Percentiles rank a stretch among this genome's conserved stretches.
Evolutionary conservation across 176 grass and related monocot genomes (phyloP).

Genomic region (Carex kokanica): DNA sequence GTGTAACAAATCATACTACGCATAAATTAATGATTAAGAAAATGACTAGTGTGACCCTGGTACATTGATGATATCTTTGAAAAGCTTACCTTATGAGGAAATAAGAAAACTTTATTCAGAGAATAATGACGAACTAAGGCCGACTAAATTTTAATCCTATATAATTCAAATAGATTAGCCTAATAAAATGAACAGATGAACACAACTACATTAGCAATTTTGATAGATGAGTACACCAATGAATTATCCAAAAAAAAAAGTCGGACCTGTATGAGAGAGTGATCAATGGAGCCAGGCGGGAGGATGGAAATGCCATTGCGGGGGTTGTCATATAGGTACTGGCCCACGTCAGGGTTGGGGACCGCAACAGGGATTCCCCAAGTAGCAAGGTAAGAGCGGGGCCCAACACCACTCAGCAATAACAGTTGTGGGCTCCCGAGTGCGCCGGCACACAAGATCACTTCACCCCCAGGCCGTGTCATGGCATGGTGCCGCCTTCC

Average conservation of each 20-base stretch:
- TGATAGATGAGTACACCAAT: background rate
- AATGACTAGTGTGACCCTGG: background rate
- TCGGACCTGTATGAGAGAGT: conserved; percentile 65
- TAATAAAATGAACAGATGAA: background rate
- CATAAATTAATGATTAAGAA: background rate
- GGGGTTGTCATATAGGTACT: conserved; percentile 77
- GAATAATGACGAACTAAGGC: background rate
- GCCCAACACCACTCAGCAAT: conserved; percentile 72
- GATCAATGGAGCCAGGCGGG: conserved; percentile 60
- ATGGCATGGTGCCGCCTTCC: conserved; percentile 58
- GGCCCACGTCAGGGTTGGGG: conserved; percentile 48
- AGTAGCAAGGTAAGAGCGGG: conserved; percentile 48
- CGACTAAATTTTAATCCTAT: background rate
- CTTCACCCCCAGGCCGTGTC: conserved; percentile 62
- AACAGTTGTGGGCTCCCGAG: conserved; percentile 76
- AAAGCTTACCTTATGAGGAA: background rate
- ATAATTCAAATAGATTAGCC: background rate
- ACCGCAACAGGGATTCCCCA: conserved; percentile 59
- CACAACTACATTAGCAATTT: background rate
- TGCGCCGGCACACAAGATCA: conserved; percentile 70
- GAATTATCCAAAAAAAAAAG: background rate
- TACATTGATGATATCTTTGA: background rate
- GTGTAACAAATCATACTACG: background rate
- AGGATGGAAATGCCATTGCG: conserved; percentile 78
- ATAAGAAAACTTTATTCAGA: background rate